Evolutionary conservation across 805 yeast genomes (phyloP), one percentile per base, ranked within the genome.

Genomic region (Starmera caribaea): DNA sequence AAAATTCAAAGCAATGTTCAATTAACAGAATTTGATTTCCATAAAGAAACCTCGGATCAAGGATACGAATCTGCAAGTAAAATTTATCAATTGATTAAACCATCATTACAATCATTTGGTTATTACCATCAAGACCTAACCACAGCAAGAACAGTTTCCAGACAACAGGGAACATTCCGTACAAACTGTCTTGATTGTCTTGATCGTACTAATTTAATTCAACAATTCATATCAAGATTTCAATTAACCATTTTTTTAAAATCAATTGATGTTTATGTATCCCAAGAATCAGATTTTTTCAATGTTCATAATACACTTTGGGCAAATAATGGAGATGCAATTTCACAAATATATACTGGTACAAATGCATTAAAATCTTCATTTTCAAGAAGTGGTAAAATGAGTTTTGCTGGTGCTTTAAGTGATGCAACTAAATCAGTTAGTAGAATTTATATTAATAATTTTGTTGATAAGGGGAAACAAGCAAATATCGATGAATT

Each of bases 291-390:
- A 17, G 90, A 79, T 15, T 63, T 85, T 21, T 71, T 79, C 55
- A 61, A 68, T n/a, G 80, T 79, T 40, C 96, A 89, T 48, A 85
- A 89, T 48, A 74, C 84, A 7, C 63, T 92, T 15, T 92, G 98
- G 98, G 99, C 99, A 1, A 96, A 92, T 58, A 92, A 92, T 59
- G 99, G 98, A 41, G 98, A 92, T 59, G 95, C 87, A 48, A 79
- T 92, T 5, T 86, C 96, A 3, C 94, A 86, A 57, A 90, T 92
- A 14, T 92, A 92, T 61, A 90, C 98, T 0, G 97, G 98, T 26
- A 92, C 99, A 0, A 95, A 95, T 44, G 99, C 99, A 0, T 68
- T 92, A 45, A 92, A 92, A 59, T 85, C 96, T 0, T 87, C 96
- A 4, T 92, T 83, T 54, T 85, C 97, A 2, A 74, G 99, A 55